Evolutionary conservation across 2,329 filamentous ascomycete genomes (phyloP).

Genomic region (Diaporthe humulicola): DNA sequence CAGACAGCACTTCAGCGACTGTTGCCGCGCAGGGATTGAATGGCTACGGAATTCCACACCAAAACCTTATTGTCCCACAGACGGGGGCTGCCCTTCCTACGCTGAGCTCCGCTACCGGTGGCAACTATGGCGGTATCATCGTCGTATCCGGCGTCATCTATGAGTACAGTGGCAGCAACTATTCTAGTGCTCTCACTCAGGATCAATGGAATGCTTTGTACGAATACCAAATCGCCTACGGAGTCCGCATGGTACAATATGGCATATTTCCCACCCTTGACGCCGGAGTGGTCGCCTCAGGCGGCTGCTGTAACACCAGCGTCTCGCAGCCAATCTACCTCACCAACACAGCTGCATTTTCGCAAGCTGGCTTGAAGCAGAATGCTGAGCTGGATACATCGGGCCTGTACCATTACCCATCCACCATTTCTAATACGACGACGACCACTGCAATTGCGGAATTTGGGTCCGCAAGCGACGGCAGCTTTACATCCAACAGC

Average conservation of each 20-base stretch:
- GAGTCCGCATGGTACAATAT: constrained; percentile 25
- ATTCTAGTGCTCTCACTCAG: constrained; percentile 3
- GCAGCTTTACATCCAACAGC: not conserved
- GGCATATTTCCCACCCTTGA: constrained; percentile 26
- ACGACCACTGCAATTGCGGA: constrained; percentile 12
- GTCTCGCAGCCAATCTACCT: not conserved
- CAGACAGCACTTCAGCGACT: constrained; percentile 4
- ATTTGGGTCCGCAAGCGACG: constrained; percentile 7
- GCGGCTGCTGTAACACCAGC: constrained; percentile 19
- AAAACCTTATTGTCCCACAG: constrained; percentile 17
- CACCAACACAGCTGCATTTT: constrained; percentile 13
- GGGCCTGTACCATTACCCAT: constrained; percentile 15
- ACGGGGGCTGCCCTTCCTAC: constrained; percentile 7
- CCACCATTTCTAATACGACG: constrained; percentile 9
- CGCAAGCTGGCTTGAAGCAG: constrained; percentile 6
- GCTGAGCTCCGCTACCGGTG: constrained; percentile 14
- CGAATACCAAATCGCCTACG: constrained; percentile 14
- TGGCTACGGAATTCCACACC: constrained; percentile 23
- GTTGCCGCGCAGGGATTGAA: constrained; percentile 22
- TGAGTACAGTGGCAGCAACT: constrained; percentile 24
- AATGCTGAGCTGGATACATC: constrained; percentile 4
- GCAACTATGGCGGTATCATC: constrained; percentile 23
- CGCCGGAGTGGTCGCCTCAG: not conserved
- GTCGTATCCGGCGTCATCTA: not conserved
- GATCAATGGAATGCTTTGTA: constrained; percentile 22